Evolutionary conservation across 176 grass and related monocot species (phyloP).

Genomic region (Ensete ventricosum): DNA sequence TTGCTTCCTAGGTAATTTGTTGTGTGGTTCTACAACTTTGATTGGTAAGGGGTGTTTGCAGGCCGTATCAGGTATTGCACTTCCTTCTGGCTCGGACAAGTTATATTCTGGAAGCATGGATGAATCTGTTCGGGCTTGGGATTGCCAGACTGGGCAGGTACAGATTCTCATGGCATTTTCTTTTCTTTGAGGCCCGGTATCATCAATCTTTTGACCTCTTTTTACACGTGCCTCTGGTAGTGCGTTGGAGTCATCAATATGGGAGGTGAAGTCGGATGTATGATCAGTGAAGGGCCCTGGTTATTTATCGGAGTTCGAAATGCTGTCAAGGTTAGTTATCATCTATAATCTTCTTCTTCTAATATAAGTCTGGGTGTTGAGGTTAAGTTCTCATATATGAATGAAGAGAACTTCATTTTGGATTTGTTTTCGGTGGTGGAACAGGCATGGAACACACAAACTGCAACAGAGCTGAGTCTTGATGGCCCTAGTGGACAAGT

Average conservation of each 20-base stretch:
- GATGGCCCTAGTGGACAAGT: constrained; percentile 84
- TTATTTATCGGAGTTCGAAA: constrained; percentile 80
- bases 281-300: constrained; percentile 91
- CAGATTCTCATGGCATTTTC: background rate
- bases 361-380: constrained; percentile 1
- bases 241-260: constrained; percentile 50
- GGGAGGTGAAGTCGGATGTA: constrained; percentile 78
- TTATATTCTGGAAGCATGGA: constrained; percentile 90
- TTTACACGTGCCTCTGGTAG: constrained; percentile 35
- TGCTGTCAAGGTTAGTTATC: constrained; percentile 54
- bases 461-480: constrained; percentile 60
- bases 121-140: constrained; percentile 71
- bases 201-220: constrained; percentile 14
- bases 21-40: background rate
- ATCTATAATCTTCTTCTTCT: constrained; percentile 3
- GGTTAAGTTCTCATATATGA: constrained; percentile 9
- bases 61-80: constrained; percentile 64
- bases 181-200: constrained; percentile 16
- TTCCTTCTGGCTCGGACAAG: constrained; percentile 81
- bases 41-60: constrained; percentile 4
- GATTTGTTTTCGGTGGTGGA: background rate
- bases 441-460: constrained; percentile 88
- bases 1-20: background rate
- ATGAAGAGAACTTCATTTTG: background rate
- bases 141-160: constrained; percentile 97